These are phyloP conservation scores for Ascochyta viciae-villosae DNA, from an alignment of 2,329 filamentous ascomycete species.

Conservation along the genomic window DNA sequence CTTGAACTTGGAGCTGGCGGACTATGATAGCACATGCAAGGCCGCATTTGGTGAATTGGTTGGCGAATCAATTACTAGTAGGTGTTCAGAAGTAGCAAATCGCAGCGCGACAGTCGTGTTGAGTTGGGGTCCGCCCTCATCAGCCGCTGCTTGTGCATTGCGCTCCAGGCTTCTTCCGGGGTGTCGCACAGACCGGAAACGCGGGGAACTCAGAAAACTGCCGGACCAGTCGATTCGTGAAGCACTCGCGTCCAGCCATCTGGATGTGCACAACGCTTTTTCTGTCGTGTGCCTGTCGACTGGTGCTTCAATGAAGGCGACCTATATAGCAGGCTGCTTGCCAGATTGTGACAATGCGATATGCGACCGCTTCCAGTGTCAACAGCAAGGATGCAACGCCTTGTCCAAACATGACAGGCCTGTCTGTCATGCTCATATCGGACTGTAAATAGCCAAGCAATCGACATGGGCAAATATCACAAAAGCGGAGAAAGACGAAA, in stretches of 20 bases:
- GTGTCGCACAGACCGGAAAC: conserved; percentile 23
- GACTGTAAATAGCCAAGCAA: conserved; percentile 8
- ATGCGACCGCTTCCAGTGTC: not conserved
- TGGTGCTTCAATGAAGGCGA: conserved; percentile 1
- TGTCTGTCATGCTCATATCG: not conserved
- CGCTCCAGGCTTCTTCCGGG: conserved; percentile 21
- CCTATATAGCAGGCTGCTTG: not conserved
- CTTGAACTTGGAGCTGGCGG: conserved; percentile 6
- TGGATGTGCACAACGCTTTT: conserved; percentile 13
- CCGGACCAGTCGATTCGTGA: conserved; percentile 16
- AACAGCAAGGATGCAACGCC: conserved; percentile 1
- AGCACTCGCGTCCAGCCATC: conserved; percentile 14
- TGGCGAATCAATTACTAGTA: conserved; percentile 9
- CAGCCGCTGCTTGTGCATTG: conserved; percentile 22
- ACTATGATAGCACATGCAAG: conserved; percentile 2
- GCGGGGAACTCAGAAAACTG: conserved; percentile 23
- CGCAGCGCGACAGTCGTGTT: conserved; percentile 8
- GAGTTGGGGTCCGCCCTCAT: conserved; percentile 20
- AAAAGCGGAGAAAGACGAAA: conserved; percentile 1
- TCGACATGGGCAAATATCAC: conserved; percentile 4
- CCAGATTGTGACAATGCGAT: not conserved
- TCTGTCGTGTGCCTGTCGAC: conserved; percentile 5
- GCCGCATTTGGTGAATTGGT: not conserved
- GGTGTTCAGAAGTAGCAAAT: conserved; percentile 11
- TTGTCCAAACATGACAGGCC: conserved; percentile 15